Conservation (phyloP, 352 stramenopile species). For the Pythium rhizo-oryzae region DNA sequence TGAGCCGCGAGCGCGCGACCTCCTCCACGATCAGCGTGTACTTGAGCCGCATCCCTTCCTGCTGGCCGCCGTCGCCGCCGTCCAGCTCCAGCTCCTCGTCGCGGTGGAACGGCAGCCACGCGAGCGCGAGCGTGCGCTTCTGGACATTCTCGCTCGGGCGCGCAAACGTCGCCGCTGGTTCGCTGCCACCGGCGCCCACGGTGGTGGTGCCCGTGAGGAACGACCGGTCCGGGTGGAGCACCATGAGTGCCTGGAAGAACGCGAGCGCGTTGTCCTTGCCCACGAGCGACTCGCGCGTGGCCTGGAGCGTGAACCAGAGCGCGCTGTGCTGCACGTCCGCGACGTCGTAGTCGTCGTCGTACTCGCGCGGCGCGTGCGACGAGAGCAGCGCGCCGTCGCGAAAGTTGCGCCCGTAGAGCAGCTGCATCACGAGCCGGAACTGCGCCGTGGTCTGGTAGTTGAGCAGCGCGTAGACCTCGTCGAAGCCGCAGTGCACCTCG, state of each 20-base stretch:
- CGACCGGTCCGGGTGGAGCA: conserved; percentile 49
- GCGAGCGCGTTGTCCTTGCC: conserved; percentile 56
- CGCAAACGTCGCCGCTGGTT: conserved; percentile 17
- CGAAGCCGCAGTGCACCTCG: conserved; percentile 56
- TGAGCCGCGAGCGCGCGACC: conserved; percentile 44
- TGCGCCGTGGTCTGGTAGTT: conserved; percentile 55
- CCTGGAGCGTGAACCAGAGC: conserved; percentile 64
- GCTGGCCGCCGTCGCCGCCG: not conserved
- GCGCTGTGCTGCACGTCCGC: conserved; percentile 54
- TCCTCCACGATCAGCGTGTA: conserved; percentile 73
- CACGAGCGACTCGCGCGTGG: conserved; percentile 50
- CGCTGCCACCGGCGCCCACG: too few species aligned
- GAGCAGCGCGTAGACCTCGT: conserved; percentile 60
- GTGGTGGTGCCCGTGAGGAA: not conserved
- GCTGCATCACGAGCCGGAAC: conserved; percentile 68
- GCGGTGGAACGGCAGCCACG: conserved; percentile 54
- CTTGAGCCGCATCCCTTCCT: conserved; percentile 53
- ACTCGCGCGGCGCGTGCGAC: conserved; percentile 39
- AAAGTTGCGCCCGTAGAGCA: conserved; percentile 58
- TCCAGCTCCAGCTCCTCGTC: conserved; percentile 10
- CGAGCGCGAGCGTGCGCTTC: conserved; percentile 62
- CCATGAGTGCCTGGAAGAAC: conserved; percentile 68
- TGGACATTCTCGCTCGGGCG: conserved; percentile 50
- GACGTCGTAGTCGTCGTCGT: conserved; percentile 29
- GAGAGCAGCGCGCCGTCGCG: conserved; percentile 55